Evolutionary conservation across 2,329 filamentous ascomycete genomes (phyloP).

Genomic region (Fusarium phyllophilum): DNA sequence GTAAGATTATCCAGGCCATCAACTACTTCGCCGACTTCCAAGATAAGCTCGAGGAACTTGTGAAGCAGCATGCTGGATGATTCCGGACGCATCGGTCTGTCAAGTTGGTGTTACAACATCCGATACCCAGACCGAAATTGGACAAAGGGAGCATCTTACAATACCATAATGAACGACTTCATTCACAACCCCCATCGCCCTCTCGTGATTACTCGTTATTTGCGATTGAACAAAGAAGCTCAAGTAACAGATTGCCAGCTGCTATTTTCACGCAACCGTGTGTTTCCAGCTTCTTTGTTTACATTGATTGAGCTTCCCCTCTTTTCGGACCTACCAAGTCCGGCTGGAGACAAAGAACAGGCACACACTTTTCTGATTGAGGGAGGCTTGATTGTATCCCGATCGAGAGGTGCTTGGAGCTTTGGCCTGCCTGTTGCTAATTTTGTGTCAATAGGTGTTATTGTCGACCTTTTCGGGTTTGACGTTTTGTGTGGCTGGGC

Average conservation of each 20-base stretch:
- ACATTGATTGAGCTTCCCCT: constrained; percentile 2
- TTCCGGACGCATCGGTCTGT: neutral
- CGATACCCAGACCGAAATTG: neutral
- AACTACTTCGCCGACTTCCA: constrained; percentile 69
- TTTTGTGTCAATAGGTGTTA: constrained; percentile 20
- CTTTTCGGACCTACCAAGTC: constrained; percentile 4
- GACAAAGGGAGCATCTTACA: constrained; percentile 22
- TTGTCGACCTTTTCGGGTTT: constrained; percentile 27
- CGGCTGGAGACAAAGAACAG: constrained; percentile 18
- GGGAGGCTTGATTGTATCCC: neutral
- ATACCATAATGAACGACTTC: constrained; percentile 18
- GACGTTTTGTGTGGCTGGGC: neutral
- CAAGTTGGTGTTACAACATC: neutral
- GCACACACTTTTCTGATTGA: neutral
- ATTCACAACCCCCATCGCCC: neutral
- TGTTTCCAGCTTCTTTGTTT: constrained; percentile 24
- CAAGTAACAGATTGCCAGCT: neutral
- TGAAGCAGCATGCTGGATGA: constrained; percentile 41
- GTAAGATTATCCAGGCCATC: constrained; percentile 64
- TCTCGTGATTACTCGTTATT: constrained; percentile 13
- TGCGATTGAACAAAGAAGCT: constrained; percentile 14
- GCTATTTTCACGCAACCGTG: neutral
- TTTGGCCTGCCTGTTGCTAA: constrained; percentile 16
- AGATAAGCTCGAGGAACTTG: constrained; percentile 58
- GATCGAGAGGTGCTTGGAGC: neutral